Conservation (phyloP, 306 rosid genomes). For the Dalbergia oliveri region DNA sequence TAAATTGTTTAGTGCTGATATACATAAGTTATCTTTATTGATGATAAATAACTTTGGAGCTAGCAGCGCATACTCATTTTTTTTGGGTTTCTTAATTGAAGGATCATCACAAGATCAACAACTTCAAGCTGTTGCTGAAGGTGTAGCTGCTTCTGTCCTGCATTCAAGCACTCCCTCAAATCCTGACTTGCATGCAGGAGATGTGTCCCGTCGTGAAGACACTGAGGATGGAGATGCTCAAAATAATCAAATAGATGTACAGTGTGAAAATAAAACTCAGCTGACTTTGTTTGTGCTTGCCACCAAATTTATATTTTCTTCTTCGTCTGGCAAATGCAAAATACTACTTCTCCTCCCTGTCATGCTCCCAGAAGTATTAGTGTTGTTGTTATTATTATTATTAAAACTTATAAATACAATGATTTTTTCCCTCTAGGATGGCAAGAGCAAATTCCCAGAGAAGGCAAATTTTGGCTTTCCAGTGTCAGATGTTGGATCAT, state of each 20-base stretch:
- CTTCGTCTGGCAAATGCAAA: constrained; percentile 21
- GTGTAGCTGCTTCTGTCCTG: constrained; percentile 88
- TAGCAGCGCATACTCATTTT: constrained; percentile 27
- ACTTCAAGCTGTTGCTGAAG: constrained; percentile 96
- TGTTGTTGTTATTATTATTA: constrained; percentile 2
- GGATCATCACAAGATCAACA: constrained; percentile 81
- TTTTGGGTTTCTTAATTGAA: constrained; percentile 43
- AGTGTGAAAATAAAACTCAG: constrained; percentile 57
- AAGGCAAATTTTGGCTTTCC: constrained; percentile 76
- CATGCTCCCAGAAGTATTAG: neutral
- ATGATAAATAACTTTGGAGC: constrained; percentile 28
- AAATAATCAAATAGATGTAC: constrained; percentile 47
- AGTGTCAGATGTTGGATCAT: constrained; percentile 72
- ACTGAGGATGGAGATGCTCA: constrained; percentile 54
- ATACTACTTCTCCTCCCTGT: neutral
- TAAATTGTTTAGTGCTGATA: constrained; percentile 23
- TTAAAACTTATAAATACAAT: neutral
- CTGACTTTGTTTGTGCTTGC: constrained; percentile 43
- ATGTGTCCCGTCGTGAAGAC: constrained; percentile 51
- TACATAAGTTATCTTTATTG: constrained; percentile 30
- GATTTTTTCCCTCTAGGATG: constrained; percentile 57
- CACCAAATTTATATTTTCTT: constrained; percentile 13
- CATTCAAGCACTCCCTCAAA: constrained; percentile 59
- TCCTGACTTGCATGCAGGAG: constrained; percentile 59
- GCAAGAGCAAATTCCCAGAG: constrained; percentile 60